These are phyloP conservation scores for Panicum miliaceum DNA, from an alignment of 176 grass and related monocot species.

Conservation along the genomic window DNA sequence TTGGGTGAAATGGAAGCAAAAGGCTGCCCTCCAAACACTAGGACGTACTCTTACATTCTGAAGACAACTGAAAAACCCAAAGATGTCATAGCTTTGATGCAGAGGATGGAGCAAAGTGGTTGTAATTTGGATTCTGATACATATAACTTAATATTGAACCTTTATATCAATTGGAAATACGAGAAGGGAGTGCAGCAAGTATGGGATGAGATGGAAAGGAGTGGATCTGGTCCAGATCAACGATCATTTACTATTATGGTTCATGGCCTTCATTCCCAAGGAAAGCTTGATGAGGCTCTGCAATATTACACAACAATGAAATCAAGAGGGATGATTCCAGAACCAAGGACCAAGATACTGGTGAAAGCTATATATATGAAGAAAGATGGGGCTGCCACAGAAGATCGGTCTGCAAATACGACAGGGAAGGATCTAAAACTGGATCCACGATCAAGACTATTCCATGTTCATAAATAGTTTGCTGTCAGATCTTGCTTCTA, in stretches of 20 bases:
- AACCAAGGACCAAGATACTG: conserved; percentile 70
- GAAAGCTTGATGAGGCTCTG: conserved; percentile 65
- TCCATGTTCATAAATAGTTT: conserved; percentile 42
- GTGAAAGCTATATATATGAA: conserved; percentile 70
- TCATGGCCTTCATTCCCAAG: conserved; percentile 69
- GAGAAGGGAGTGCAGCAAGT: conserved; percentile 51
- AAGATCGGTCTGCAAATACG: conserved; percentile 28
- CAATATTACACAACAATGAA: conserved; percentile 69
- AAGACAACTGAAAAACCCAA: conserved; percentile 51
- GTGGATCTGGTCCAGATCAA: conserved; percentile 73
- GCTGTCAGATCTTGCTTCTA: background rate
- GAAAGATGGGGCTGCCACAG: conserved; percentile 33
- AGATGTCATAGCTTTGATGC: conserved; percentile 57
- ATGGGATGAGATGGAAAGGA: conserved; percentile 76
- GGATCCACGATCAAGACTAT: conserved; percentile 37
- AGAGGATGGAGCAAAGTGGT: conserved; percentile 67
- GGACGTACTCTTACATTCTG: conserved; percentile 70
- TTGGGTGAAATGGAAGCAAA: conserved; percentile 70
- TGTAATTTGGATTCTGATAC: conserved; percentile 61
- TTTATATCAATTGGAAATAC: conserved; percentile 65
- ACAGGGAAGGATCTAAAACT: conserved; percentile 34
- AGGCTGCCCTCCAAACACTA: conserved; percentile 57
- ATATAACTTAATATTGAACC: conserved; percentile 73
- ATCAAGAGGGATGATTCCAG: conserved; percentile 70
- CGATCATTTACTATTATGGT: conserved; percentile 73